These are phyloP conservation scores for Blastobotrys elegans DNA, from an alignment of 1,139 yeast species.

Conservation along the genomic window DNA sequence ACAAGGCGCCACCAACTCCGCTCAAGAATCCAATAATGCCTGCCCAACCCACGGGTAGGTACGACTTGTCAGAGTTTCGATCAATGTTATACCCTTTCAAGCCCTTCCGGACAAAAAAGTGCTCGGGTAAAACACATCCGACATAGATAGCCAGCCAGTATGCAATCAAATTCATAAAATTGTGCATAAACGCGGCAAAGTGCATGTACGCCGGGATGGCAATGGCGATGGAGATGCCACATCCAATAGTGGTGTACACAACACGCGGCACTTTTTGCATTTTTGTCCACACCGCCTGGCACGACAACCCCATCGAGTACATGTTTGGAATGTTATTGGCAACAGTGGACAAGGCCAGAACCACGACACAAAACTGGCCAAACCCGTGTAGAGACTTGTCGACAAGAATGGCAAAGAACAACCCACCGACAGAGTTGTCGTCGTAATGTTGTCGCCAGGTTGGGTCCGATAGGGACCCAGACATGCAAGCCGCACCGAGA, in stretches of 20 bases:
- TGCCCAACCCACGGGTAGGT: slow-evolving; percentile 71
- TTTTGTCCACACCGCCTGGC: slow-evolving; percentile 76
- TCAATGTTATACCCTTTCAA: slow-evolving; percentile 58
- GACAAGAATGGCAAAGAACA: slow-evolving; percentile 71
- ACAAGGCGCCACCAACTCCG: slow-evolving; percentile 79
- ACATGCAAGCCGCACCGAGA: slow-evolving; percentile 83
- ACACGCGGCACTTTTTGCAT: slow-evolving; percentile 73
- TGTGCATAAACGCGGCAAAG: slow-evolving; percentile 67
- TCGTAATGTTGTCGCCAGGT: slow-evolving; percentile 50
- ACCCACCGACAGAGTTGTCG: slow-evolving; percentile 68
- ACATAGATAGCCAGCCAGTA: slow-evolving; percentile 87
- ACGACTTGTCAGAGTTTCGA: slow-evolving; percentile 50
- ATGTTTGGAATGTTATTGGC: slow-evolving; percentile 90
- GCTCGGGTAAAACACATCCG: slow-evolving; percentile 68
- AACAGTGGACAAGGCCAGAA: slow-evolving; percentile 76
- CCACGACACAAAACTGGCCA: slow-evolving; percentile 84
- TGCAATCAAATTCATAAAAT: slow-evolving; percentile 85
- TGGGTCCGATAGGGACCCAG: slow-evolving; percentile 45
- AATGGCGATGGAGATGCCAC: slow-evolving; percentile 72
- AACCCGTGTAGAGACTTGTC: slow-evolving; percentile 78
- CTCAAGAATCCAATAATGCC: slow-evolving; percentile 73
- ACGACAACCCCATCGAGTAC: slow-evolving; percentile 82
- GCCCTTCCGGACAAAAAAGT: slow-evolving; percentile 59
- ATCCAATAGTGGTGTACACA: slow-evolving; percentile 73
- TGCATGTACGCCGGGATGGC: slow-evolving; percentile 82